These are phyloP conservation scores for Penicillium lividum DNA, from an alignment of 495 filamentous ascomycete species.

Conservation along the genomic window DNA sequence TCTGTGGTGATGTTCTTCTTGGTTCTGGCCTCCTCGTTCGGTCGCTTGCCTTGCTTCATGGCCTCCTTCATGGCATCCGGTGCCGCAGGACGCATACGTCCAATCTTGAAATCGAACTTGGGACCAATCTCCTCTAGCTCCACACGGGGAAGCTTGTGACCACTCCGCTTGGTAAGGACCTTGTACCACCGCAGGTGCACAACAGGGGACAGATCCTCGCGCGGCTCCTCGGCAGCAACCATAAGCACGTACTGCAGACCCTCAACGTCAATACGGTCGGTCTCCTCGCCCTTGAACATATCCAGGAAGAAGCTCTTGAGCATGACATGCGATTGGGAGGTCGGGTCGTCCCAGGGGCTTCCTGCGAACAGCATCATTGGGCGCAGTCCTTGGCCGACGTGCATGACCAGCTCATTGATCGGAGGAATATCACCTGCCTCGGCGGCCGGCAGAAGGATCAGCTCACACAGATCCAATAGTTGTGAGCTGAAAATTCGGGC, in stretches of 20 bases:
- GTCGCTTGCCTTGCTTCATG: slow-evolving; percentile 76
- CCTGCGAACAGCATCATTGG: slow-evolving; percentile 88
- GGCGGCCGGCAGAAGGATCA: slow-evolving; percentile 72
- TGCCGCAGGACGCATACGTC: slow-evolving; percentile 76
- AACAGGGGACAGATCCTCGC: slow-evolving; percentile 59
- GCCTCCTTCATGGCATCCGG: slow-evolving; percentile 82
- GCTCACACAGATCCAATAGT: slow-evolving; percentile 90
- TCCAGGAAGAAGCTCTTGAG: slow-evolving; percentile 86
- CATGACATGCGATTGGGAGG: slow-evolving; percentile 71
- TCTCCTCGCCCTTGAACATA: slow-evolving; percentile 80
- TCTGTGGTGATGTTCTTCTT: slow-evolving; percentile 97
- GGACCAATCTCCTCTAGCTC: slow-evolving; percentile 96
- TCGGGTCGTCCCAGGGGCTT: slow-evolving; percentile 75
- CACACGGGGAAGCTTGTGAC: slow-evolving; percentile 82
- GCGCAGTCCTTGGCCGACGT: slow-evolving; percentile 69
- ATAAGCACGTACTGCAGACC: slow-evolving; percentile 86
- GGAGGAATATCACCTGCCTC: slow-evolving; percentile 60
- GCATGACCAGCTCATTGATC: slow-evolving; percentile 81
- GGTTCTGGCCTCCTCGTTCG: slow-evolving; percentile 56
- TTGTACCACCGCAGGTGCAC: slow-evolving; percentile 84
- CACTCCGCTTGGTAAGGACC: slow-evolving; percentile 80
- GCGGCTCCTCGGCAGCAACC: slow-evolving; percentile 76
- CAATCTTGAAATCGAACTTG: slow-evolving; percentile 88
- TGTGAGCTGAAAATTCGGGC: slow-evolving; percentile 78
- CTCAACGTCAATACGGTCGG: slow-evolving; percentile 83